Conservation (phyloP, 768 basidiomycete species). For the Dacryopinax spathularia region DNA sequence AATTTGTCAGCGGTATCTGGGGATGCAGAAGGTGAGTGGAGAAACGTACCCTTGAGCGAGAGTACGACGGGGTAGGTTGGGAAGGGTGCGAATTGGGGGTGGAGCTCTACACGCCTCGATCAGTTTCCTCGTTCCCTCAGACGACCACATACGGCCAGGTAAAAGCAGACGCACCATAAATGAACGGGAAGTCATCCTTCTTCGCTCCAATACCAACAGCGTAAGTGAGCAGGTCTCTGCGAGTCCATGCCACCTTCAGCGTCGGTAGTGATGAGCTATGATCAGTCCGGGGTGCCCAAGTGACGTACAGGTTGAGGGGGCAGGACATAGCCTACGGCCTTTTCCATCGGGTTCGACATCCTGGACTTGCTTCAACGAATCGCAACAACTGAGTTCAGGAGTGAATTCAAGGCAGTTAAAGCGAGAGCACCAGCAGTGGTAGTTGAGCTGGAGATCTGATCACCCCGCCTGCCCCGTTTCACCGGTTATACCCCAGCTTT, state of each 20-base stretch:
- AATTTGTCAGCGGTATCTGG: not conserved
- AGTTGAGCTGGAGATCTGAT: too few relatives aligned
- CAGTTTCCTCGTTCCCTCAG: not conserved
- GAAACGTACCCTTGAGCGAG: constrained; percentile 42
- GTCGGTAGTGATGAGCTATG: not conserved
- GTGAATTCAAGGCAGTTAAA: too few relatives aligned
- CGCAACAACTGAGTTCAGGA: too few relatives aligned
- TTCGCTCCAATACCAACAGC: constrained; percentile 73
- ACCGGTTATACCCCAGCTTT: too few relatives aligned
- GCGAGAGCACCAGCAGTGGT: too few relatives aligned
- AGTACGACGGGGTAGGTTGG: constrained; percentile 81
- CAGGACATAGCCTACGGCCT: not conserved
- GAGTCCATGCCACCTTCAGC: constrained; percentile 67
- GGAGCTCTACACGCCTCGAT: constrained; percentile 6
- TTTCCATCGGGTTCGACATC: not conserved
- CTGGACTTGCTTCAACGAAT: too few relatives aligned
- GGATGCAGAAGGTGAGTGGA: not conserved
- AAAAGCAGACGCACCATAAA: constrained; percentile 47
- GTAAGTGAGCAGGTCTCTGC: constrained; percentile 66
- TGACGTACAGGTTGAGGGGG: not conserved
- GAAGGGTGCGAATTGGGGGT: constrained; percentile 52
- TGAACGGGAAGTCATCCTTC: constrained; percentile 48
- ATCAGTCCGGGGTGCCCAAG: not conserved
- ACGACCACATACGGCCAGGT: not conserved
- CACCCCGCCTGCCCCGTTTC: too few relatives aligned